Evolutionary conservation across 129 eudicot species (phyloP).

Genomic region (Centrapalus pauciflorus): DNA sequence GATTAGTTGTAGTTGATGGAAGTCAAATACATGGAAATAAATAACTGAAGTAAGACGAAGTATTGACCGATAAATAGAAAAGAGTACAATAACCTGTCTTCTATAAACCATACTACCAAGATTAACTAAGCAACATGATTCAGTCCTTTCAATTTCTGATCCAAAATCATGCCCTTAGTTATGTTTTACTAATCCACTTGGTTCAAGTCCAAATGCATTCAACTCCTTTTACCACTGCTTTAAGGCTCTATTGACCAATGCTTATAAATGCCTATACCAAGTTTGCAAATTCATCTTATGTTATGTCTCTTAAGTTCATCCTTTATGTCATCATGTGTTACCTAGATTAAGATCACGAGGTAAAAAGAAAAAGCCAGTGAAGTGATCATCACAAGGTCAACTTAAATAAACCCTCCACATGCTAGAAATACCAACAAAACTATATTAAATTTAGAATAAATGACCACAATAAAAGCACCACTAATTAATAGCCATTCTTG

Average conservation of each 20-base stretch:
- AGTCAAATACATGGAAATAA: background rate
- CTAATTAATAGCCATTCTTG: background rate
- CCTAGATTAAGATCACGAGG: background rate
- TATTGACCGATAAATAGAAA: background rate
- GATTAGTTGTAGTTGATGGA: background rate
- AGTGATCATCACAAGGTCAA: background rate
- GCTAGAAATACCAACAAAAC: background rate
- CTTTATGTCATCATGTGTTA: background rate
- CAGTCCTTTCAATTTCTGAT: background rate
- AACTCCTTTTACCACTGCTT: background rate
- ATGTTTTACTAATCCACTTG: background rate
- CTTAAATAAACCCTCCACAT: background rate
- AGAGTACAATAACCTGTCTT: background rate
- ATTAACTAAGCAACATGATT: background rate
- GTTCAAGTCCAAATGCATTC: background rate
- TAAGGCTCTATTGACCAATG: background rate
- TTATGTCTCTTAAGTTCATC: background rate
- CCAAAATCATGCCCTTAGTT: background rate
- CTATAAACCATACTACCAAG: background rate
- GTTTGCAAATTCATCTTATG: background rate
- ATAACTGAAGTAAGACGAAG: background rate
- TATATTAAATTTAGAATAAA: background rate
- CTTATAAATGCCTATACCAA: background rate
- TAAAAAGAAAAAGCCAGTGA: constrained; percentile 1
- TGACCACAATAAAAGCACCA: background rate